phyloP scores from a whole-genome alignment of 139 green algal genomes.

The Dunaliella sp. region DNA sequence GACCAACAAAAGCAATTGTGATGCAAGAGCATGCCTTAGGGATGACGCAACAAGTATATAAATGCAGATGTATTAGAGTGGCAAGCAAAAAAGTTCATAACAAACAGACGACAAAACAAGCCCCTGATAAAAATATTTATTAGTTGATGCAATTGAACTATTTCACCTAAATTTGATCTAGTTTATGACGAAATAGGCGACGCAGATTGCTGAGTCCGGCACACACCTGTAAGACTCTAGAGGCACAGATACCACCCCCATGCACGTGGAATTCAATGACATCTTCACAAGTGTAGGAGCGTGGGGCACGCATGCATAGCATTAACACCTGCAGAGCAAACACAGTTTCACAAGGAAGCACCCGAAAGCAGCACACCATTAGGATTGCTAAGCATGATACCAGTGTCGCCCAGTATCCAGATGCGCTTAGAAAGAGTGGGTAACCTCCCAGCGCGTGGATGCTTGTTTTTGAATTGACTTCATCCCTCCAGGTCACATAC shows the following conservation, averaged over 20 bases:
- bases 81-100: too few species aligned
- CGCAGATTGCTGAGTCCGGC: not conserved
- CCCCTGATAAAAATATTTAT: not conserved
- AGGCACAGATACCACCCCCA: conserved; percentile 80
- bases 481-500: not conserved
- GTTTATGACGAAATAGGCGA: too few species aligned
- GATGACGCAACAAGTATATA: too few species aligned
- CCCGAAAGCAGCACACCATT: not conserved
- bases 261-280: conserved; percentile 96
- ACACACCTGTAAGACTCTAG: conserved; percentile 63
- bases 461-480: not conserved
- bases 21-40: too few species aligned
- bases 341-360: not conserved
- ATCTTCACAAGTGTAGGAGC: conserved; percentile 94
- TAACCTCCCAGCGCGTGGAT: not conserved
- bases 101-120: too few species aligned
- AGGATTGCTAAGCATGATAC: not conserved
- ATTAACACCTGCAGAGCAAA: conserved; percentile 51
- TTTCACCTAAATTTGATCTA: not conserved
- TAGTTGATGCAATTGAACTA: not conserved
- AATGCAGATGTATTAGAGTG: too few species aligned
- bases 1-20: not conserved
- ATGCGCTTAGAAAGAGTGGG: not conserved
- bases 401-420: not conserved
- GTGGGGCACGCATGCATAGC: conserved; percentile 76